Evolutionary conservation across 345 rosid species (phyloP).

Genomic region (Rhizophora apiculata): DNA sequence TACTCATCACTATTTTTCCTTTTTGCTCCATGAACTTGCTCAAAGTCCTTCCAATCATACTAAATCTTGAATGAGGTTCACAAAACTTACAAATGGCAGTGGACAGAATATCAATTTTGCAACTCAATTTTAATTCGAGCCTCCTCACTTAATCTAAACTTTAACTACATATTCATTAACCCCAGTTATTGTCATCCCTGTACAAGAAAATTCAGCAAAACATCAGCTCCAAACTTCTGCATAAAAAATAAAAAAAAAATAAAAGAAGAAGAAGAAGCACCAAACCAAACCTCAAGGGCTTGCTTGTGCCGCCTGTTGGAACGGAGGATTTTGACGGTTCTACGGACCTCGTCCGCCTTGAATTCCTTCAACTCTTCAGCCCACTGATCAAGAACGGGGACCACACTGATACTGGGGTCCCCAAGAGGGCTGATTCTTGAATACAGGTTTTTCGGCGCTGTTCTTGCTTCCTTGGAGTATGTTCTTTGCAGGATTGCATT

Average conservation of each 20-base stretch:
- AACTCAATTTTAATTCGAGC: not conserved
- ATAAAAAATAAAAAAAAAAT: no score
- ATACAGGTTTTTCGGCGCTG: conserved; percentile 21
- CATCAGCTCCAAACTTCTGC: not conserved
- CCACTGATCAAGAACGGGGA: conserved; percentile 44
- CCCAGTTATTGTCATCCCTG: not conserved
- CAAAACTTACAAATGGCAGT: no score
- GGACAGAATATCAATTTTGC: no score
- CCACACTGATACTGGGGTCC: conserved; percentile 27
- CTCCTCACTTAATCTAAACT: not conserved
- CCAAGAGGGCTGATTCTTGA: conserved; percentile 36
- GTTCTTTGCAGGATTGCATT: conserved; percentile 9
- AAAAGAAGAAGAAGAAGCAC: no score
- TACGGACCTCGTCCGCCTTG: conserved; percentile 15
- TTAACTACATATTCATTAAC: not conserved
- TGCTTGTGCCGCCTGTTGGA: conserved; percentile 30
- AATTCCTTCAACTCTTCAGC: conserved; percentile 25
- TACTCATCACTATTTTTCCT: no score
- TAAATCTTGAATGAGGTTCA: no score
- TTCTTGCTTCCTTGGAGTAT: not conserved
- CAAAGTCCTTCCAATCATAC: no score
- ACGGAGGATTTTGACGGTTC: conserved; percentile 34
- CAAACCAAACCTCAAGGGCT: conserved; percentile 38
- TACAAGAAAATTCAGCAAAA: not conserved
- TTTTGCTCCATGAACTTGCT: no score